Base-by-base conservation (phyloP, 2,329 filamentous ascomycete genomes). In the Aspergillus tamarii region DNA sequence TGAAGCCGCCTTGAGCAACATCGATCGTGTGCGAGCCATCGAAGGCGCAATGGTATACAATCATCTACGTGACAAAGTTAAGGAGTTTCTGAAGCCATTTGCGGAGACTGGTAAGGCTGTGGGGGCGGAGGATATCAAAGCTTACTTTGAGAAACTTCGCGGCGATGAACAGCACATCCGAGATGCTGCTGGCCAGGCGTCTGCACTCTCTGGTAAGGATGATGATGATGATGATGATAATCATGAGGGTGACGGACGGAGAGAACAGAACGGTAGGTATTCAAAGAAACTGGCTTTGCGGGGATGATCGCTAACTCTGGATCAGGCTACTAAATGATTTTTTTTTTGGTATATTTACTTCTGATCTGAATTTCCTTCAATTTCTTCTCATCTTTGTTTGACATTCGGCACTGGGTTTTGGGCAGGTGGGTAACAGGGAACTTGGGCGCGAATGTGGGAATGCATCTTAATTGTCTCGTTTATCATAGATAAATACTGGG, bases 1-100 rank as follows among this genome's bases (percentile, higher is more conserved):
- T 54, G 95, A 99, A 80, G 94, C 92, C 55, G 94, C 94, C 0
- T 85, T 99, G 32, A 93, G 89, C 75, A 96, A 93, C 72, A 89
- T 99, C 62, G 95, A 99, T 75, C 91, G 95, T 2, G 94, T 98
- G 9, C 86, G 90, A 16, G 95, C 95, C 5, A 97, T 99, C 61
- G 92, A 99, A 77, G 95, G 95, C 19, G 94, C 96, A 53, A 97
- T 98, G 93, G 94, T 94, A 0, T 99, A 98, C 80, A 97, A 98
- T 73, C 91, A 96, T 72, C 85, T 99, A 64, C 95, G 96, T 74
- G 94, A 98, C 74, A 94, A 94, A 75, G 88, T 99, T n/a, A 97
- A 94, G 83, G 89, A 90, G 0, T 98, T 99, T 76, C 88, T 99
- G 72, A 89, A 94, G 79, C 91, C 96, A 50, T 99, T 97, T 76